A percentile compares a stretch with the other conserved stretches of the same genome.
These are phyloP conservation scores for Circinella minor DNA, from an alignment of 371 early-diverging fungal genomes.

Conservation along the genomic window DNA sequence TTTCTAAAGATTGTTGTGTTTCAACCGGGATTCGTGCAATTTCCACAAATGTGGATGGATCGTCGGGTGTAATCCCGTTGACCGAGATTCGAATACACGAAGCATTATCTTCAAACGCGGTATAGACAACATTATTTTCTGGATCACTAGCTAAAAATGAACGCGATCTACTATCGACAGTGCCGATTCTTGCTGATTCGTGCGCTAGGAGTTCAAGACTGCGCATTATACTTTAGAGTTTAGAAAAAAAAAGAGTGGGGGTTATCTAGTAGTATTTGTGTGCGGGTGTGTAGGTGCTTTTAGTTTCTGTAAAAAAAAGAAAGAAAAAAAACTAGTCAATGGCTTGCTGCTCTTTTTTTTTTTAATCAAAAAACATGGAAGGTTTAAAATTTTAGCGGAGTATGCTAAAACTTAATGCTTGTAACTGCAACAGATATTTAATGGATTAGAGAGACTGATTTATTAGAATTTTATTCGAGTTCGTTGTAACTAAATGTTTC, in stretches of 20 bases:
- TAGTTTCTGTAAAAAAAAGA: too few species aligned
- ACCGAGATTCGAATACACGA: slow-evolving; percentile 23
- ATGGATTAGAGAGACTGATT: too few species aligned
- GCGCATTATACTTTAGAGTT: slow-evolving; percentile 29
- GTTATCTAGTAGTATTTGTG: slow-evolving; percentile 1
- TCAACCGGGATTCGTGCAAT: slow-evolving; percentile 21
- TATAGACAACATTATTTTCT: slow-evolving; percentile 53
- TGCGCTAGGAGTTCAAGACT: slow-evolving; percentile 50
- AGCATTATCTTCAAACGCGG: slow-evolving; percentile 48
- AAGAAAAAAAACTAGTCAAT: too few species aligned
- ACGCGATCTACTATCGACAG: slow-evolving; percentile 47
- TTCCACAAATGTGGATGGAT: slow-evolving; percentile 32
- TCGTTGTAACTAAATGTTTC: too few species aligned
- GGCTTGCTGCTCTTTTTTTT: too few species aligned
- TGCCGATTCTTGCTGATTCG: slow-evolving; percentile 35
- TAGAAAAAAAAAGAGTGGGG: not conserved
- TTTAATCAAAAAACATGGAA: too few species aligned
- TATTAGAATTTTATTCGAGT: too few species aligned
- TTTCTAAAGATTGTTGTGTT: not conserved
- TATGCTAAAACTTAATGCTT: too few species aligned
- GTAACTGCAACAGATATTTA: too few species aligned
- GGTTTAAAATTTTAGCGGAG: too few species aligned
- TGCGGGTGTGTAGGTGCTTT: too few species aligned
- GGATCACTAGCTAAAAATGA: slow-evolving; percentile 56
- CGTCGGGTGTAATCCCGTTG: slow-evolving; percentile 30